phyloP scores from a whole-genome alignment of 2,329 filamentous ascomycete species.

The Penicillium griseofulvum region DNA sequence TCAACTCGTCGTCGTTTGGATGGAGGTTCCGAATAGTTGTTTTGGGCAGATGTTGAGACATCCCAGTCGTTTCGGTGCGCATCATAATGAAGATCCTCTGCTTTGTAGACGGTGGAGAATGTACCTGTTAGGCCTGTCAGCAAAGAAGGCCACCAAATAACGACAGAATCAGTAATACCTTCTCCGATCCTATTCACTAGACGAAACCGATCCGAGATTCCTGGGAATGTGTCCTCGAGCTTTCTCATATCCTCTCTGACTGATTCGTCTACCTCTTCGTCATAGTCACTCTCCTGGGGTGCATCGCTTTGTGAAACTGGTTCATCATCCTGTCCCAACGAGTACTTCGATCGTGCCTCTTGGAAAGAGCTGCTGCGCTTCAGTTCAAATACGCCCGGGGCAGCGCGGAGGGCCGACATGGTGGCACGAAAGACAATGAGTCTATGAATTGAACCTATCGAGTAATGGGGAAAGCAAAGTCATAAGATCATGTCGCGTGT shows the following conservation, averaged over 20 bases:
- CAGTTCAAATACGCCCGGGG: constrained; percentile 26
- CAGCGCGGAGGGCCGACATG: constrained; percentile 29
- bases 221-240: constrained; percentile 76
- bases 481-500: background rate
- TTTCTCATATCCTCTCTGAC: constrained; percentile 85
- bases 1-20: constrained; percentile 54
- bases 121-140: constrained; percentile 61
- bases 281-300: constrained; percentile 22
- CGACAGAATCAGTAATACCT: constrained; percentile 55
- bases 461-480: background rate
- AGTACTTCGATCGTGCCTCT: constrained; percentile 15
- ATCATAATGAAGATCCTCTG: constrained; percentile 85
- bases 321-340: constrained; percentile 14
- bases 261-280: constrained; percentile 44
- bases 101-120: constrained; percentile 98
- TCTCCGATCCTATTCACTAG: constrained; percentile 97
- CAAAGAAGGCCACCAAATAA: background rate
- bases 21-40: constrained; percentile 69
- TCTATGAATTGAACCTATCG: background rate
- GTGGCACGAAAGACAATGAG: background rate
- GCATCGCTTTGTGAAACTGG: constrained; percentile 17
- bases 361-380: constrained; percentile 20
- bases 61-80: constrained; percentile 87
- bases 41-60: constrained; percentile 59
- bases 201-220: constrained; percentile 79